Percentiles rank a stretch among this genome's conserved stretches.
Evolutionary conservation across 352 stramenopile species (phyloP).

Genomic region (Globisporangium echinulatum): DNA sequence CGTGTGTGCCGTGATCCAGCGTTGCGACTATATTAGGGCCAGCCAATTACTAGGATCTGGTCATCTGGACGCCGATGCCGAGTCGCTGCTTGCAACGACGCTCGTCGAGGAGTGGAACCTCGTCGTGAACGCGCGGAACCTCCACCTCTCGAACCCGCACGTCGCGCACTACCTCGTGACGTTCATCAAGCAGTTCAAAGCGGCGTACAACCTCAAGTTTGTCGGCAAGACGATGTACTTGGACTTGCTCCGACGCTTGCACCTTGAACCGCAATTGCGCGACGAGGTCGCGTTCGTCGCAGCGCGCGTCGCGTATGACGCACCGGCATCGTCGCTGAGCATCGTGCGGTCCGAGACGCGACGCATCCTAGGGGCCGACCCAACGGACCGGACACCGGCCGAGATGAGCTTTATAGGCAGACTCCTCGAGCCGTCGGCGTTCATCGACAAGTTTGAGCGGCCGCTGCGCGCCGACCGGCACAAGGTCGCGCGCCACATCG

Average conservation of each 20-base stretch:
- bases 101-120: conserved; percentile 70
- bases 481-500: conserved; percentile 45
- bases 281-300: conserved; percentile 55
- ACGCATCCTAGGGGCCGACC: conserved; percentile 38
- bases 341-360: conserved; percentile 63
- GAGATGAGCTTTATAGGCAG: conserved; percentile 53
- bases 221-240: conserved; percentile 69
- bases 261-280: conserved; percentile 42
- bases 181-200: conserved; percentile 78
- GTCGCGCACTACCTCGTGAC: conserved; percentile 62
- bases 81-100: conserved; percentile 50
- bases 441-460: conserved; percentile 66
- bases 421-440: conserved; percentile 48
- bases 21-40: conserved; percentile 38
- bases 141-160: conserved; percentile 59
- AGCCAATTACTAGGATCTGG: conserved; percentile 20
- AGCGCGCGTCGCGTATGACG: conserved; percentile 46
- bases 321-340: conserved; percentile 48
- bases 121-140: conserved; percentile 44
- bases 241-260: conserved; percentile 56
- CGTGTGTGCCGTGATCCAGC: conserved; percentile 41
- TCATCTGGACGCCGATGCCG: conserved; percentile 39
- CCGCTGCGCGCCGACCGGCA: conserved; percentile 38
- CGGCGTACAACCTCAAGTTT: conserved; percentile 70
- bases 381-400: conserved; percentile 25